phyloP scores from a whole-genome alignment of 2,329 filamentous ascomycete species.

The Apiospora hydei region DNA sequence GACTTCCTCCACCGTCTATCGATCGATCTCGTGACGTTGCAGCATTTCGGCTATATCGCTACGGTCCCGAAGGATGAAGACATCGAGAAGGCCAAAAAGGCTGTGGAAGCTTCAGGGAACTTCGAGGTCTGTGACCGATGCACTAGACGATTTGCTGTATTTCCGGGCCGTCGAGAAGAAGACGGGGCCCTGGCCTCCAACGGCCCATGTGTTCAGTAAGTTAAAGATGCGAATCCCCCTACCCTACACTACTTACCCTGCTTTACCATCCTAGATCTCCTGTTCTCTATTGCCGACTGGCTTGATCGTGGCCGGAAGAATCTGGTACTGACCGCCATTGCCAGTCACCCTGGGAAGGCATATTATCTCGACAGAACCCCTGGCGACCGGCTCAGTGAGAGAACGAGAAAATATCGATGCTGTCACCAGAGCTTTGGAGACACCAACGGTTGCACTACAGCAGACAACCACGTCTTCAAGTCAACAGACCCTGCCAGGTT shows the following conservation, averaged over 20 bases:
- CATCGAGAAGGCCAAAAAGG: conserved; percentile 70
- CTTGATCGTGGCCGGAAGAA: too few relatives aligned
- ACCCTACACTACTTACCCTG: too few relatives aligned
- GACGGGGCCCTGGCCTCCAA: conserved; percentile 80
- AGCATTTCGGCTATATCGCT: conserved; percentile 77
- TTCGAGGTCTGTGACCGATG: conserved; percentile 94
- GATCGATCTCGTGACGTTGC: conserved; percentile 70
- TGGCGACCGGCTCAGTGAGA: conserved; percentile 62
- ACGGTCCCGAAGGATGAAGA: conserved; percentile 69
- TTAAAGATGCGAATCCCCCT: neutral
- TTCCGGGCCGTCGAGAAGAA: conserved; percentile 79
- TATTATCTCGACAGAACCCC: conserved; percentile 65
- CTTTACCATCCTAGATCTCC: too few relatives aligned
- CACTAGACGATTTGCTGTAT: conserved; percentile 85
- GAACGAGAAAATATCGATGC: conserved; percentile 73
- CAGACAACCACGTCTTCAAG: conserved; percentile 86
- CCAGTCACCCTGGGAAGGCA: conserved; percentile 73
- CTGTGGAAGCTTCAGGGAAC: conserved; percentile 71
- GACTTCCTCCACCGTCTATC: conserved; percentile 67
- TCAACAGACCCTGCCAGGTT: conserved; percentile 77
- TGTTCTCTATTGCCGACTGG: too few relatives aligned
- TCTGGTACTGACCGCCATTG: neutral
- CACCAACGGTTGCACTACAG: conserved; percentile 75
- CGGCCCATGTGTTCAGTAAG: conserved; percentile 72
- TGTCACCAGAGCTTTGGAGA: conserved; percentile 79